phyloP scores from a whole-genome alignment of 73 alveolate genomes.

The Effrenium voratum region DNA sequence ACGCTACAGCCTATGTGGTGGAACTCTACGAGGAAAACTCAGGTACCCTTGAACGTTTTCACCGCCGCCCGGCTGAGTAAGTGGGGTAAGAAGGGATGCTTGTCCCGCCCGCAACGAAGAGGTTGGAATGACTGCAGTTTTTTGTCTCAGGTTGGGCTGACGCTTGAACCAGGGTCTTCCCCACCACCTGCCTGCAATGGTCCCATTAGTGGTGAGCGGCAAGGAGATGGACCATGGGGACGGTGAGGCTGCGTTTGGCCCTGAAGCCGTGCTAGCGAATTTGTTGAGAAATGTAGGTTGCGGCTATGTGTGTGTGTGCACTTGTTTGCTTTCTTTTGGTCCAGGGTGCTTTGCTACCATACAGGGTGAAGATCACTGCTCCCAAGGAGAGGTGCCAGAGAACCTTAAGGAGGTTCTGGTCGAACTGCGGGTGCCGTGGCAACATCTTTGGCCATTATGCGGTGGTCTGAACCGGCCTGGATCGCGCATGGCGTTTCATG shows the following conservation, averaged over 20 bases:
- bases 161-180: not conserved
- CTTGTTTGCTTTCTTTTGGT: not conserved
- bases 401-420: conserved; percentile 66
- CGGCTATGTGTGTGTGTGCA: not conserved
- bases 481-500: too few relatives aligned
- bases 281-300: not conserved
- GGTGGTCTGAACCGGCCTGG: too few relatives aligned
- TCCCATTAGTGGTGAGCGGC: too few relatives aligned
- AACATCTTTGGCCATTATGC: too few relatives aligned
- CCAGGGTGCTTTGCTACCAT: not conserved
- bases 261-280: not conserved
- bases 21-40: conserved; percentile 63
- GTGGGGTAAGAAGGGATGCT: too few relatives aligned
- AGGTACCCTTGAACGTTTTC: conserved; percentile 31
- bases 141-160: too few relatives aligned
- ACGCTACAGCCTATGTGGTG: conserved; percentile 76
- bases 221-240: too few relatives aligned
- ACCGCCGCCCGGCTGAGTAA: conserved; percentile 51
- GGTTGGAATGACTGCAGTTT: too few relatives aligned
- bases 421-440: conserved; percentile 52
- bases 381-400: conserved; percentile 70
- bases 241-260: too few relatives aligned
- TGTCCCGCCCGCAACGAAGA: too few relatives aligned
- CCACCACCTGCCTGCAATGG: too few relatives aligned
- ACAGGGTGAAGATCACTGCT: not conserved